phyloP scores from a whole-genome alignment of 2,329 filamentous ascomycete genomes.

The Talaromyces marneffei region DNA sequence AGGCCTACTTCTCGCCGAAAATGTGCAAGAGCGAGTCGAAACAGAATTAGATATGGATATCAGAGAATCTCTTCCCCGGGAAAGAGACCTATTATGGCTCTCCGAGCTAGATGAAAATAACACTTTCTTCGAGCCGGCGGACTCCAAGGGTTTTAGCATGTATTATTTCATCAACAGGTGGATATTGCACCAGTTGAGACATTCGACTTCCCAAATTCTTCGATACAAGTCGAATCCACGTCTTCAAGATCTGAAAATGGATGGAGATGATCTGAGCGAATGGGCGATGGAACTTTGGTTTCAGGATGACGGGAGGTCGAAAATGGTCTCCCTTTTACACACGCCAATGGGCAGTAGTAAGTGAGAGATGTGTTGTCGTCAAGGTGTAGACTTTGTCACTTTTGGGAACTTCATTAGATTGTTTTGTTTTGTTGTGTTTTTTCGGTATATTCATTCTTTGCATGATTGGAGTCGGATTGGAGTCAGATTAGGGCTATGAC shows the following conservation, averaged over 20 bases:
- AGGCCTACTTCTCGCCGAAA: neutral
- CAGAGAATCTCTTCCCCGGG: neutral
- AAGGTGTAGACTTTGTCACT: neutral
- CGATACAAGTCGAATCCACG: slow-evolving; percentile 21
- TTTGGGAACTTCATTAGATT: neutral
- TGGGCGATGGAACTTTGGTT: slow-evolving; percentile 23
- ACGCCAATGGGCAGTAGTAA: neutral
- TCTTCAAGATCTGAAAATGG: slow-evolving; percentile 17
- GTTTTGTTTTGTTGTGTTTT: too few species aligned
- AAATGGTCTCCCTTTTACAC: neutral
- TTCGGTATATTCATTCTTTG: neutral
- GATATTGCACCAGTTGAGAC: slow-evolving; percentile 28
- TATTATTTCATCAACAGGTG: slow-evolving; percentile 26
- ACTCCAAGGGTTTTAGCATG: slow-evolving; percentile 15
- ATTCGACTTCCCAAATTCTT: slow-evolving; percentile 24
- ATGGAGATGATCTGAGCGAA: slow-evolving; percentile 19
- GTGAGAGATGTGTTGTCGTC: too few species aligned
- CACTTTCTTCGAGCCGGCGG: slow-evolving; percentile 19
- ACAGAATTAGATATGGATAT: neutral
- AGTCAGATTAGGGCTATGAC: neutral
- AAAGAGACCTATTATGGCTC: slow-evolving; percentile 19
- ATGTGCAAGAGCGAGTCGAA: neutral
- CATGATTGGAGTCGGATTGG: neutral
- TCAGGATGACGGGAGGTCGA: slow-evolving; percentile 15
- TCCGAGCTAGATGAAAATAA: slow-evolving; percentile 17